Percentiles rank a stretch among this genome's conserved stretches.
These are phyloP conservation scores for Rhynchospora tenuis DNA, from an alignment of 176 grass and related monocot species.

Conservation along the genomic window DNA sequence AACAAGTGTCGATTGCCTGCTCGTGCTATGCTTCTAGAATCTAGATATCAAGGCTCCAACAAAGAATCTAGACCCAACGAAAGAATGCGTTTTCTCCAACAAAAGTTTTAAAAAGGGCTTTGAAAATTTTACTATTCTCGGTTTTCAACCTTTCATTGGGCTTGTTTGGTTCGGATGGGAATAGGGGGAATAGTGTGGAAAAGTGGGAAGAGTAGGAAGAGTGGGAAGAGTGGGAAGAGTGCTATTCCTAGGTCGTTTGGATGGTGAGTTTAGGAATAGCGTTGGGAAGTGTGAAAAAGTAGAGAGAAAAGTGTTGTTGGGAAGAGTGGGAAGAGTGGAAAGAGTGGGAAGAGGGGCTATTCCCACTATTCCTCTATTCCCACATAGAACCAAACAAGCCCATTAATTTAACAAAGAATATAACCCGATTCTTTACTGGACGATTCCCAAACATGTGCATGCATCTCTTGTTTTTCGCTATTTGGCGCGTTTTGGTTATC, in stretches of 20 bases:
- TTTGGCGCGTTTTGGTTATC: conserved; percentile 1
- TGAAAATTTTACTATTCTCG: neutral
- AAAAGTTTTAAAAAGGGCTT: neutral
- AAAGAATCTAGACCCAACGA: neutral
- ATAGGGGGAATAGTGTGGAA: too few relatives aligned
- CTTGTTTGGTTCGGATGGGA: too few relatives aligned
- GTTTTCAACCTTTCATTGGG: neutral
- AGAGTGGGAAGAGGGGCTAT: too few relatives aligned
- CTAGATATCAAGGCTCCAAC: neutral
- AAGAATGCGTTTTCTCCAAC: neutral
- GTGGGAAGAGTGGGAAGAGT: too few relatives aligned
- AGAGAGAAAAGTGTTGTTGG: too few relatives aligned
- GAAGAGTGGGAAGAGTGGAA: too few relatives aligned
- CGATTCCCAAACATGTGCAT: neutral
- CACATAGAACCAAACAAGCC: neutral
- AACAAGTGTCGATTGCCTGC: neutral
- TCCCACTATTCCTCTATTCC: too few relatives aligned
- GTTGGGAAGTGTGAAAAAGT: too few relatives aligned
- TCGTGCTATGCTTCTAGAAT: conserved; percentile 11
- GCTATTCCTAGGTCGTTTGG: too few relatives aligned
- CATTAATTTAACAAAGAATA: neutral
- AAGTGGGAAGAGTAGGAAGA: too few relatives aligned
- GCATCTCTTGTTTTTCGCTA: neutral
- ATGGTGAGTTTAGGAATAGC: too few relatives aligned
- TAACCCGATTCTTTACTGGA: neutral